These are phyloP conservation scores for Chlamydomonas eustigma DNA, from an alignment of 139 green algal species.

Conservation along the genomic window DNA sequence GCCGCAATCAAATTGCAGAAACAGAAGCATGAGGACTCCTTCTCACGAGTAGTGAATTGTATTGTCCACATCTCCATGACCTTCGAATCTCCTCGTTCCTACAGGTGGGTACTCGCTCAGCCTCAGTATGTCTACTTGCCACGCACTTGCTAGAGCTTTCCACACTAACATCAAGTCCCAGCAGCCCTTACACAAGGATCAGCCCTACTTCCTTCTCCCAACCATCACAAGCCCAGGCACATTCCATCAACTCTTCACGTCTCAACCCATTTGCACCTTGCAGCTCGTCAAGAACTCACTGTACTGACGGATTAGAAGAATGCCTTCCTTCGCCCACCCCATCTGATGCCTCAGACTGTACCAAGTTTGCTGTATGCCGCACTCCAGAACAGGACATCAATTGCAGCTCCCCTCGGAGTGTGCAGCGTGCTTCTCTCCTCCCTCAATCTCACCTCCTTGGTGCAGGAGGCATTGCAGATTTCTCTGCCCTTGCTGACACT, in stretches of 20 bases:
- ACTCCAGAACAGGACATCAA: not conserved
- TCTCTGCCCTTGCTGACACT: not conserved
- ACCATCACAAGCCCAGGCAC: not conserved
- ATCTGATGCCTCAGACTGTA: not conserved
- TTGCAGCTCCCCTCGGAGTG: not conserved
- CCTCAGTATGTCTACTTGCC: not conserved
- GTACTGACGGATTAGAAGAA: not conserved
- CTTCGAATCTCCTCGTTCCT: too few relatives aligned
- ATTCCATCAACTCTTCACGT: not conserved
- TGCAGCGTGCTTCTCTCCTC: not conserved
- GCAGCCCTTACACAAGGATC: not conserved
- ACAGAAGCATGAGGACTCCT: too few relatives aligned
- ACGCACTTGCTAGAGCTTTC: not conserved
- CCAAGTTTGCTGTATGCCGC: not conserved
- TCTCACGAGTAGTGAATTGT: too few relatives aligned
- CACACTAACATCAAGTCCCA: not conserved
- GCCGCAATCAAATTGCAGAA: too few relatives aligned
- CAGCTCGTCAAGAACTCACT: not conserved
- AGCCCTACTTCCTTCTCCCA: not conserved
- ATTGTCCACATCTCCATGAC: too few relatives aligned
- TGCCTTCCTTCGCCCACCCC: not conserved
- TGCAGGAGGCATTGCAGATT: not conserved
- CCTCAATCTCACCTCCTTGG: too few relatives aligned
- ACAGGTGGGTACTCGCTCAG: too few relatives aligned
- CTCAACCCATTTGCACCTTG: not conserved